A percentile compares a stretch with the other conserved stretches of the same genome.
Conservation (phyloP, 2,329 filamentous ascomycete species). For the Myotisia sp. region DNA sequence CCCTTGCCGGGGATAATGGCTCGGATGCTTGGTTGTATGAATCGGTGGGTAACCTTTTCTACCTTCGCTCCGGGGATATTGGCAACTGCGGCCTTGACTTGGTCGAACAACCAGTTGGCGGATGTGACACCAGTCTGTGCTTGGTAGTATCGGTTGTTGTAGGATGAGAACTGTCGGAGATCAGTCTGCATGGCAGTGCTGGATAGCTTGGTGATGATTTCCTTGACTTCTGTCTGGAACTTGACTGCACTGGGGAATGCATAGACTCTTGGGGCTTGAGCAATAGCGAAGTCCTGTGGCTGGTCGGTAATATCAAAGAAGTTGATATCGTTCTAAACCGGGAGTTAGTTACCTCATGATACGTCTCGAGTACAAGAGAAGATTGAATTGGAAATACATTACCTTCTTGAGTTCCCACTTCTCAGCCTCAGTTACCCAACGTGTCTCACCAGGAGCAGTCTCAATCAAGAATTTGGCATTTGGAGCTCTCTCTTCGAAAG, state of each 20-base stretch:
- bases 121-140: constrained; percentile 56
- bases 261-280: neutral
- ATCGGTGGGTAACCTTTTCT: constrained; percentile 62
- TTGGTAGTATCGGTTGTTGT: constrained; percentile 45
- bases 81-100: constrained; percentile 55
- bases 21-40: constrained; percentile 84
- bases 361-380: neutral
- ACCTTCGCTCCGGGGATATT: constrained; percentile 51
- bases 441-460: constrained; percentile 61
- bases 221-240: constrained; percentile 51
- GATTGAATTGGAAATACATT: constrained; percentile 14
- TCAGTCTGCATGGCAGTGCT: constrained; percentile 65
- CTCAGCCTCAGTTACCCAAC: constrained; percentile 84
- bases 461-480: constrained; percentile 57
- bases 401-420: constrained; percentile 85
- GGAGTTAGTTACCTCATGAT: neutral
- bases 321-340: constrained; percentile 57
- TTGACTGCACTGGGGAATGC: constrained; percentile 52
- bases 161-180: constrained; percentile 53
- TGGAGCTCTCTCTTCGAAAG: constrained; percentile 20
- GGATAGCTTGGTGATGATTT: constrained; percentile 53
- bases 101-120: constrained; percentile 62
- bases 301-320: constrained; percentile 89
- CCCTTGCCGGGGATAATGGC: constrained; percentile 77
- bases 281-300: constrained; percentile 4